These are phyloP conservation scores for Arthrobotrys sinensis DNA, from an alignment of 2,329 filamentous ascomycete species.

Conservation along the genomic window DNA sequence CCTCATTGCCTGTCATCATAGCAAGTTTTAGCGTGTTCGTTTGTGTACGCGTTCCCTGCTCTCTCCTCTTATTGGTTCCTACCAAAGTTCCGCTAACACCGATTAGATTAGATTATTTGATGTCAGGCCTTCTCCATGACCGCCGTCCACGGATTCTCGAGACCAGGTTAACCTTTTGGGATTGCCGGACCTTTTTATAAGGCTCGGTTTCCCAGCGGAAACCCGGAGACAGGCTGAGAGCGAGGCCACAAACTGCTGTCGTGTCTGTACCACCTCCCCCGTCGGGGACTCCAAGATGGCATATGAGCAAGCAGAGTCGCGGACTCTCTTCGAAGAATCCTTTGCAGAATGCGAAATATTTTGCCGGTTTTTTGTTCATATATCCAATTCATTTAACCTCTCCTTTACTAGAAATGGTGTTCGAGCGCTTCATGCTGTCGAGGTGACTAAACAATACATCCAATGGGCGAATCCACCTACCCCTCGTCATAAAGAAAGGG, in stretches of 20 bases:
- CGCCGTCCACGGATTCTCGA: too few species aligned
- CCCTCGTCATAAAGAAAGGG: not conserved
- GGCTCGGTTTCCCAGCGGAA: too few species aligned
- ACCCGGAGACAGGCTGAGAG: too few species aligned
- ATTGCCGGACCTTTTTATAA: too few species aligned
- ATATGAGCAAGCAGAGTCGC: not conserved
- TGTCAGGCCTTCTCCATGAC: not conserved
- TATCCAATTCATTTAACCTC: conserved; percentile 2
- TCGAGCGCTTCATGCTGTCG: not conserved
- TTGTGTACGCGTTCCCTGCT: conserved; percentile 41
- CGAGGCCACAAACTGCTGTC: too few species aligned
- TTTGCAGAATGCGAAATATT: conserved; percentile 15
- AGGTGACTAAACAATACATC: conserved; percentile 16
- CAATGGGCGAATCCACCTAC: conserved; percentile 21
- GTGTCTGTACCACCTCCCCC: too few species aligned
- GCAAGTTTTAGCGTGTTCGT: conserved; percentile 43
- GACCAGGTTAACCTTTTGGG: too few species aligned
- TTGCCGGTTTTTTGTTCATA: conserved; percentile 33
- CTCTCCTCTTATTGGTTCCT: conserved; percentile 25
- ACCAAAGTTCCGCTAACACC: conserved; percentile 22
- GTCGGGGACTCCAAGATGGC: not conserved
- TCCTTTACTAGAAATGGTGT: not conserved
- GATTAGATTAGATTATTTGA: conserved; percentile 37
- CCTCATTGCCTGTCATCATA: conserved; percentile 8
- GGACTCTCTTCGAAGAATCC: conserved; percentile 9